Percentiles rank a stretch among this genome's conserved stretches.
Conservation (phyloP, 2,329 filamentous ascomycete species). For the Volutella citrinella region DNA sequence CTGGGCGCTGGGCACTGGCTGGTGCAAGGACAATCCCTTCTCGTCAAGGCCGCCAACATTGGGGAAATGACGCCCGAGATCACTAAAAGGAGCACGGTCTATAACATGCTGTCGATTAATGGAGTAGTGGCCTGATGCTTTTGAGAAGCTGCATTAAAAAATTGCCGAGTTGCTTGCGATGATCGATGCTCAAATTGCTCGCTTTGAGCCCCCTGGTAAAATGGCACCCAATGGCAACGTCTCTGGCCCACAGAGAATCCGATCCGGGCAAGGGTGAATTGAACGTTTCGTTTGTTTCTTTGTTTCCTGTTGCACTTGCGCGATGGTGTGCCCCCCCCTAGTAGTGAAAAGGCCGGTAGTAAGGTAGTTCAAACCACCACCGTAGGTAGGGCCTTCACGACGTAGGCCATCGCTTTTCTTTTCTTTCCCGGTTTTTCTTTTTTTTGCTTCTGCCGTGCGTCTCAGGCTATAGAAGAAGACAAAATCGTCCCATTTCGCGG, state of each 20-base stretch:
- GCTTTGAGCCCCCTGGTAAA: constrained; percentile 12
- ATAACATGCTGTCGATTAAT: too few species aligned
- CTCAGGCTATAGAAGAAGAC: constrained; percentile 13
- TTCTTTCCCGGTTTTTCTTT: too few species aligned
- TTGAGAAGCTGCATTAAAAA: neutral
- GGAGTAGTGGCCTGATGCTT: neutral
- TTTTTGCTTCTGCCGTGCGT: too few species aligned
- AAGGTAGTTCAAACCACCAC: too few species aligned
- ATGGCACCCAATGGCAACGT: constrained; percentile 12
- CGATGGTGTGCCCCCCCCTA: too few species aligned
- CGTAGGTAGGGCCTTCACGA: too few species aligned
- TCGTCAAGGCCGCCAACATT: constrained; percentile 10
- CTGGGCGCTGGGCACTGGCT: too few species aligned
- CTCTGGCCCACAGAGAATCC: constrained; percentile 16
- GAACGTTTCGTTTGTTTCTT: constrained; percentile 27
- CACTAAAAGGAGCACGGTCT: too few species aligned
- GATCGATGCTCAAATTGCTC: too few species aligned
- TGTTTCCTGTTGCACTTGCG: constrained; percentile 18
- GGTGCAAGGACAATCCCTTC: constrained; percentile 22
- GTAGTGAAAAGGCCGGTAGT: too few species aligned
- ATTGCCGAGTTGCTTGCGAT: neutral
- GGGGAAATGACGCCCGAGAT: constrained; percentile 26
- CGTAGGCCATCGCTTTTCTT: too few species aligned
- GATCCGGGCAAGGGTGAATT: constrained; percentile 19
- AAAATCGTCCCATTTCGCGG: constrained; percentile 13